Base-by-base conservation (phyloP, 441 rosid species). In the Croton setiger region DNA sequence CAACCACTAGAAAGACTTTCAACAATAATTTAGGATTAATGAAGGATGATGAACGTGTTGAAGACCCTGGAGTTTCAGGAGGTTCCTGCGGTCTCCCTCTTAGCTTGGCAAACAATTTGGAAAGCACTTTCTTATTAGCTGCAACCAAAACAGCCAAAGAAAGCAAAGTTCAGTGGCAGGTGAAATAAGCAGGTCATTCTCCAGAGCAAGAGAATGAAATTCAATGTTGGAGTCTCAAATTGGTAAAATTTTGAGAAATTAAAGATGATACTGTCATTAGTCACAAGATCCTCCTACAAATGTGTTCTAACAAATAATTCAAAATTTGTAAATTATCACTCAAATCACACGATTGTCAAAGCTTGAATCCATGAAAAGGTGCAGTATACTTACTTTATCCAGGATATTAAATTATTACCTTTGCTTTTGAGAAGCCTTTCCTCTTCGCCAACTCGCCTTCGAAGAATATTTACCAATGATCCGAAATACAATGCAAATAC, bases 401-500 rank as follows among this genome's bases (percentile, higher is more conserved):
- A 63, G 27, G 67, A 69, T 51, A 74, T 60, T 45, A 53, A 69
- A 23, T 77, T 80, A 90, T 77, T 80, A 90, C 98, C 97, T 85
- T 79, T 85, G 70, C 75, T 75, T 77, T 78, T 86, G 49, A 86
- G 92, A 67, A 84, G 64, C 75, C 96, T 89, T 76, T 91, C 98
- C 82, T 92, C 97, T 84, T 91, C 95, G 18, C 80, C 80, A 39
- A 75, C 83, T 60, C 99, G 88, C 77, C 84, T 82, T 49, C 95
- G 77, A 52, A 95, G 86, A 71, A 82, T 96, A 65, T 92, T 95
- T 66, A 95, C 90, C 80, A 95, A 67, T 41, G 99, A 90, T 63
- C 98, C 98, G 64, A 95, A 89, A 74, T 89, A 95, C 59, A 95
- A 81, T 20, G 98, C 97, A 74, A 89, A 92, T n/a, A 91, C 85